A percentile compares a stretch with the other conserved stretches of the same genome.
Conservation (phyloP, 192 early-diverging fungal genomes). For the Spinellus fusiger region DNA sequence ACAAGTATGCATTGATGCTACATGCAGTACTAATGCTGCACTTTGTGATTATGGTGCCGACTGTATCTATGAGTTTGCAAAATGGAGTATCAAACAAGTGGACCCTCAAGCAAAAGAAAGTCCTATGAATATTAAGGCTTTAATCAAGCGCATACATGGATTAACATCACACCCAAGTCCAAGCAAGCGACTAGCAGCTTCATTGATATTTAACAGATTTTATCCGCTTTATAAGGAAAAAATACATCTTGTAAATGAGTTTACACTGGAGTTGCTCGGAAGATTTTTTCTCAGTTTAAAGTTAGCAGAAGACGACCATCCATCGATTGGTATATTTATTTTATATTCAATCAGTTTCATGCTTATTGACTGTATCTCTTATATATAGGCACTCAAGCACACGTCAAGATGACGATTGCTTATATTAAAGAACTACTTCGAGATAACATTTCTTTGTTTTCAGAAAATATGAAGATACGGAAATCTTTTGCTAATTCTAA, state of each 20-base stretch:
- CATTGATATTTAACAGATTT: slow-evolving; percentile 64
- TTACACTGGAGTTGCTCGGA: slow-evolving; percentile 63
- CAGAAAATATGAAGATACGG: slow-evolving; percentile 28
- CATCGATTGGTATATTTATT: slow-evolving; percentile 42
- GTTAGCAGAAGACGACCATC: slow-evolving; percentile 55
- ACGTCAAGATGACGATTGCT: slow-evolving; percentile 43
- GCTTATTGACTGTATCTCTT: not conserved
- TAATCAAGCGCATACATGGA: slow-evolving; percentile 63
- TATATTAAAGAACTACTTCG: slow-evolving; percentile 58
- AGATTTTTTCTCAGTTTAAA: slow-evolving; percentile 56
- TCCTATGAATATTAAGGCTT: slow-evolving; percentile 64
- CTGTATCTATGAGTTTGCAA: slow-evolving; percentile 67
- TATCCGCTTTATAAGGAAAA: slow-evolving; percentile 68
- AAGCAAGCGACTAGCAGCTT: slow-evolving; percentile 60
- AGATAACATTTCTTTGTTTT: slow-evolving; percentile 48
- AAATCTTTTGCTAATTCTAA: slow-evolving; percentile 43
- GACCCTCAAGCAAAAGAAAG: slow-evolving; percentile 29
- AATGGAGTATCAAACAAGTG: slow-evolving; percentile 71
- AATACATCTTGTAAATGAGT: slow-evolving; percentile 53
- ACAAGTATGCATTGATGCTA: slow-evolving; percentile 62
- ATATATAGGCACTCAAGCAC: slow-evolving; percentile 44
- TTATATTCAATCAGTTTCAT: slow-evolving; percentile 1
- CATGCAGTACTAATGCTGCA: slow-evolving; percentile 39
- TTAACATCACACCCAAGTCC: slow-evolving; percentile 54
- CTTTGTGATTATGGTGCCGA: slow-evolving; percentile 71